Evolutionary conservation across 2,329 filamentous ascomycete genomes (phyloP).

Genomic region (Eutypella sp.): DNA sequence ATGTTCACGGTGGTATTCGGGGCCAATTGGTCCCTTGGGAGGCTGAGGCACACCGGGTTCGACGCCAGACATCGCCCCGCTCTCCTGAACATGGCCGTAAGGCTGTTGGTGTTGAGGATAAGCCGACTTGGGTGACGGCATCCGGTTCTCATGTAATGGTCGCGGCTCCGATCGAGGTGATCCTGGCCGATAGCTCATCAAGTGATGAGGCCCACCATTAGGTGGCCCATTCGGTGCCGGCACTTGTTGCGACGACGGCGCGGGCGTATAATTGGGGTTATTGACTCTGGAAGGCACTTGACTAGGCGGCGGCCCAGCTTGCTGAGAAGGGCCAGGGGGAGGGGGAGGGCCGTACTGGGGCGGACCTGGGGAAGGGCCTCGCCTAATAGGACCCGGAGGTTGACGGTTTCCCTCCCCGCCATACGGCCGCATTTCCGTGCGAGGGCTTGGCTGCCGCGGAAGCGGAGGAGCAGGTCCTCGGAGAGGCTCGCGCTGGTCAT

Average conservation of each 20-base stretch:
- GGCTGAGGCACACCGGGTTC: conserved; percentile 64
- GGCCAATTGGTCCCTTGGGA: conserved; percentile 47
- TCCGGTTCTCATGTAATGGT: conserved; percentile 75
- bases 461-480: conserved; percentile 63
- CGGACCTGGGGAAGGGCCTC: conserved; percentile 51
- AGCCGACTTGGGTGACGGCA: conserved; percentile 84
- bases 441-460: conserved; percentile 70
- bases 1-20: conserved; percentile 60
- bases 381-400: conserved; percentile 43
- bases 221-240: conserved; percentile 39
- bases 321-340: conserved; percentile 38
- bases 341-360: conserved; percentile 53
- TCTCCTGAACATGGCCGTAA: conserved; percentile 69
- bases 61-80: conserved; percentile 51
- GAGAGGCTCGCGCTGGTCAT: conserved; percentile 66
- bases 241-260: conserved; percentile 27
- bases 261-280: conserved; percentile 33
- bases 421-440: conserved; percentile 68
- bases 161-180: conserved; percentile 77
- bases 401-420: conserved; percentile 55
- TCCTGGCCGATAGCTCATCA: conserved; percentile 71
- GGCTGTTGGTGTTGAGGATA: conserved; percentile 71
- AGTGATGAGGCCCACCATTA: conserved; percentile 40
- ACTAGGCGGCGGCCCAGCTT: conserved; percentile 44
- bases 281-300: conserved; percentile 36